Evolutionary conservation across 2,329 filamentous ascomycete genomes (phyloP).

Genomic region (Nothopassalora personata): DNA sequence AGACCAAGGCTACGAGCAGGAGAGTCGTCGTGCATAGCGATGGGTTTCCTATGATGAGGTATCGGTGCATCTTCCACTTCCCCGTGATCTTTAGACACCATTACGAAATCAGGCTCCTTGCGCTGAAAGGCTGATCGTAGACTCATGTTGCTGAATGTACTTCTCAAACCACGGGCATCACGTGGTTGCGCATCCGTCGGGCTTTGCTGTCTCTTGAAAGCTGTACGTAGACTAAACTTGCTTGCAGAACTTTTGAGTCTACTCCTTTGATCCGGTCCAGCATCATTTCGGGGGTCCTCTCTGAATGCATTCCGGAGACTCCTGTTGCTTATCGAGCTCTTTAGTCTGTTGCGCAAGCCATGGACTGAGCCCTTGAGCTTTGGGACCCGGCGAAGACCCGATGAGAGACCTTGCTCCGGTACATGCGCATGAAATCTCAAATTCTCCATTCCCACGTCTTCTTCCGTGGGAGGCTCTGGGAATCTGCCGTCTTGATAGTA

Average conservation of each 20-base stretch:
- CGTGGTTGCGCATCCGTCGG: no score
- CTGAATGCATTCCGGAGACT: background rate
- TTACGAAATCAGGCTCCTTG: background rate
- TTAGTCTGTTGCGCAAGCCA: background rate
- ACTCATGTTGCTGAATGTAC: background rate
- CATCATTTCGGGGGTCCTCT: background rate
- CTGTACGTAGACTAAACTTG: background rate
- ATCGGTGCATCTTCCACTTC: background rate
- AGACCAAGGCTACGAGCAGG: background rate
- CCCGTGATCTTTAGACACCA: background rate
- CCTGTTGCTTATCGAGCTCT: background rate
- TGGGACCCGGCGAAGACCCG: background rate
- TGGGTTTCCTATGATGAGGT: no score
- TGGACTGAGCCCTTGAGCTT: background rate
- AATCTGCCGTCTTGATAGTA: background rate
- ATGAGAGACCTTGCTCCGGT: background rate
- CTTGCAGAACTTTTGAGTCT: background rate
- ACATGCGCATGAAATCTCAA: background rate
- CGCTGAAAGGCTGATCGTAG: background rate
- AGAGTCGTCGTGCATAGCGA: background rate
- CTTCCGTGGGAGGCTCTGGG: background rate
- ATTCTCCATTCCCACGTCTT: background rate
- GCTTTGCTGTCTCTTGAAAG: background rate
- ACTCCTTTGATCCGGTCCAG: background rate
- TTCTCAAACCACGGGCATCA: background rate